Conservation (phyloP, 306 rosid species). For the Elaeagnus macrophylla region DNA sequence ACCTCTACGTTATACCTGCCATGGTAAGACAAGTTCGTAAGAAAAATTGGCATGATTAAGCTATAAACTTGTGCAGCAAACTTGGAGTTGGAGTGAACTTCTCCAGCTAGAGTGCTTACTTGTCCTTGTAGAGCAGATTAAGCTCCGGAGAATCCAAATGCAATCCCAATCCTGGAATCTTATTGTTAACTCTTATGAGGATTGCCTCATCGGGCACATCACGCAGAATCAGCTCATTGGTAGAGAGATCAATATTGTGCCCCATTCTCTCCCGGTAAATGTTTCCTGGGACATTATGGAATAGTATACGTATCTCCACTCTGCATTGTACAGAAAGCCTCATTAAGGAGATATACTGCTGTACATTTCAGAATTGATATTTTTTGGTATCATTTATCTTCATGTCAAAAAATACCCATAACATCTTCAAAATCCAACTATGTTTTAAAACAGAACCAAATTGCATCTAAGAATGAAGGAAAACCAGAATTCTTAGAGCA, state of each 20-base stretch:
- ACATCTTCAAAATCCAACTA: too few relatives aligned
- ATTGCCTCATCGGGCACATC: slow-evolving; percentile 86
- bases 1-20: slow-evolving; percentile 69
- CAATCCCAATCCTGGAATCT: slow-evolving; percentile 86
- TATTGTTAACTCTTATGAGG: slow-evolving; percentile 74
- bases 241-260: slow-evolving; percentile 47
- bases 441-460: too few relatives aligned
- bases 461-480: too few relatives aligned
- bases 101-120: slow-evolving; percentile 37
- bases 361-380: slow-evolving; percentile 4
- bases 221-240: slow-evolving; percentile 83
- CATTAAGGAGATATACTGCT: slow-evolving; percentile 12
- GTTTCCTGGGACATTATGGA: slow-evolving; percentile 72
- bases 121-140: slow-evolving; percentile 79
- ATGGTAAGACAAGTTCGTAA: slow-evolving; percentile 4
- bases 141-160: slow-evolving; percentile 80
- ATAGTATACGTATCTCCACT: slow-evolving; percentile 87
- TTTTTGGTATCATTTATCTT: not conserved
- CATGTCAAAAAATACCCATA: not conserved
- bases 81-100: slow-evolving; percentile 13
- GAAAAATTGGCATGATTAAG: not conserved
- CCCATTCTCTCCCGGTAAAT: slow-evolving; percentile 53
- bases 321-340: slow-evolving; percentile 38
- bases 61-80: not conserved
- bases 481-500: not conserved